Evolutionary conservation across 306 rosid genomes (phyloP).

Genomic region (Styphnolobium japonicum): DNA sequence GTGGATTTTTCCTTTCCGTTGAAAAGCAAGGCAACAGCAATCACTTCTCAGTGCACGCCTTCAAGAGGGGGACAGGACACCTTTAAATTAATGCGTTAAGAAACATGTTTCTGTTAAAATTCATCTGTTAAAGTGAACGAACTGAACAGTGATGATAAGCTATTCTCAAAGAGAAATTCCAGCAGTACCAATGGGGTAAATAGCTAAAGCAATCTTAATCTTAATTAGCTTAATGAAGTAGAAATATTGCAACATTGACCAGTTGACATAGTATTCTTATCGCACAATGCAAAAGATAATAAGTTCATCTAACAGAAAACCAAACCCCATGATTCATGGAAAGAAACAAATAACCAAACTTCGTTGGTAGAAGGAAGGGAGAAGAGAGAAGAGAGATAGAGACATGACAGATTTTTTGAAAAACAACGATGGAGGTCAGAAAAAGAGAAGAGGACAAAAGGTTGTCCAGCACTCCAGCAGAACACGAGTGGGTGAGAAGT

Average conservation of each 20-base stretch:
- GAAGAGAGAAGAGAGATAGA: neutral
- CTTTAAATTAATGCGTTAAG: neutral
- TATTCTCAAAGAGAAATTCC: too few species aligned
- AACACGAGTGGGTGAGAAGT: neutral
- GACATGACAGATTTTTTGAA: neutral
- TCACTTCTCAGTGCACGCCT: conserved; percentile 28
- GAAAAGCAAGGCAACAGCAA: neutral
- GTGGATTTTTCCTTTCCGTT: conserved; percentile 28
- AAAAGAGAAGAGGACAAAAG: conserved; percentile 30
- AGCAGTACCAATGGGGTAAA: too few species aligned
- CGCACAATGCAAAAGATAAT: neutral
- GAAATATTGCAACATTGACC: neutral
- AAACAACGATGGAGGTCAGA: conserved; percentile 3
- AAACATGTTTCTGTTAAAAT: neutral
- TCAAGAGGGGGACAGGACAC: neutral
- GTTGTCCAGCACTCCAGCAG: conserved; percentile 10
- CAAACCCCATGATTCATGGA: neutral
- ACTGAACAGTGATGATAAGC: neutral
- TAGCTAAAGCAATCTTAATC: neutral
- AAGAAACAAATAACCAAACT: neutral
- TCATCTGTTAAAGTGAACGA: neutral
- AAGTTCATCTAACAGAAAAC: neutral
- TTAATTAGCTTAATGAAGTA: neutral
- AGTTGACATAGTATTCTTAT: conserved; percentile 15
- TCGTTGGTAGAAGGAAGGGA: neutral